phyloP scores from a whole-genome alignment of 805 yeast species.

The Yarrowia porcina region DNA sequence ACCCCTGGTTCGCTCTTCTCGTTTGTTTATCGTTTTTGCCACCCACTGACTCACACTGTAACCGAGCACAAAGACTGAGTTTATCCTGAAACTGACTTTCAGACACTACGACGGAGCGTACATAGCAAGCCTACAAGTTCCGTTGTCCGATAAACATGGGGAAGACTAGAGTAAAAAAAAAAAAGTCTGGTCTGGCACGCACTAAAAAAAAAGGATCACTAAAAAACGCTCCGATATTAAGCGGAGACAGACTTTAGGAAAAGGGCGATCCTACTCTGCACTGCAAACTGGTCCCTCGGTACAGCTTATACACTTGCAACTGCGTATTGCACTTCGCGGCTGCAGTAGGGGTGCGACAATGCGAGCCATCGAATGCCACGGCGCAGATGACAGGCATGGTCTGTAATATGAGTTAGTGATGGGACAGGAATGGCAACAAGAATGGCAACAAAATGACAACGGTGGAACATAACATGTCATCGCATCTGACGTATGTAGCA shows the following conservation, averaged over 20 bases:
- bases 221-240: not conserved
- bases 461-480: too few relatives aligned
- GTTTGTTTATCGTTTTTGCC: constrained; percentile 2
- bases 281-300: not conserved
- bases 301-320: not conserved
- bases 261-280: not conserved
- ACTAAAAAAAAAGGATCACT: not conserved
- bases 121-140: not conserved
- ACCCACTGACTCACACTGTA: constrained; percentile 22
- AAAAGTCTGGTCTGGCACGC: not conserved
- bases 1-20: not conserved
- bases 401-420: not conserved
- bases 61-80: constrained; percentile 1
- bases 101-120: not conserved
- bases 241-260: not conserved
- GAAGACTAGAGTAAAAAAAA: not conserved
- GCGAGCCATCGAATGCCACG: constrained; percentile 9
- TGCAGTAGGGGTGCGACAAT: not conserved
- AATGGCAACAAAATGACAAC: too few relatives aligned
- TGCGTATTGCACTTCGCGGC: not conserved
- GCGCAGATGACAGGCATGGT: not conserved
- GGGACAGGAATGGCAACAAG: too few relatives aligned
- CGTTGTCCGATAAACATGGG: constrained; percentile 12
- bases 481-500: too few relatives aligned
- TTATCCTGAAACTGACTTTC: not conserved